These are phyloP conservation scores for Rhodotorula glutinis DNA, from an alignment of 1,284 basidiomycete genomes.

Conservation along the genomic window DNA sequence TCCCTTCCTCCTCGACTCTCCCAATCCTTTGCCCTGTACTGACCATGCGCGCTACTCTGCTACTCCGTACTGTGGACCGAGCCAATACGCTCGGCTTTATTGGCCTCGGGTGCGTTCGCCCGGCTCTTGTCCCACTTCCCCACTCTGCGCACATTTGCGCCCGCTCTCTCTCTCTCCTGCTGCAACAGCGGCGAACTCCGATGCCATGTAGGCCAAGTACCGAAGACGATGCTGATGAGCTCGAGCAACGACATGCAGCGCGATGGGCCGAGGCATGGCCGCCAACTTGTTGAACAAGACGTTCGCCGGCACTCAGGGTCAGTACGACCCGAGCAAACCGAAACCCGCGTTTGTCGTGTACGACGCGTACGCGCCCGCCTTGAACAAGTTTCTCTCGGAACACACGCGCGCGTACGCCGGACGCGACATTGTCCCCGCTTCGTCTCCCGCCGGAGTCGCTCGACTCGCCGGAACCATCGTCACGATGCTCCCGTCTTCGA, in stretches of 20 bases:
- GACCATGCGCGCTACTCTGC: conserved; percentile 24
- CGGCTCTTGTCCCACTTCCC: background rate
- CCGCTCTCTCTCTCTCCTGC: background rate
- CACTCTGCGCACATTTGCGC: background rate
- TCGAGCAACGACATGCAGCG: background rate
- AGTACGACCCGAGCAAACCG: conserved; percentile 12
- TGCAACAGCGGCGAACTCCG: no score
- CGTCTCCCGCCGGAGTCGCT: conserved; percentile 50
- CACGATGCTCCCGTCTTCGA: conserved; percentile 54
- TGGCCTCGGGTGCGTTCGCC: conserved; percentile 60
- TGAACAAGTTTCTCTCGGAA: conserved; percentile 58
- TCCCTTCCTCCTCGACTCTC: no score
- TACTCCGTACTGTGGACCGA: conserved; percentile 45
- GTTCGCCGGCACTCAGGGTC: conserved; percentile 29
- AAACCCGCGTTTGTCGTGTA: conserved; percentile 63
- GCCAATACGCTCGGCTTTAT: conserved; percentile 66
- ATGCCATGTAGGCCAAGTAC: no score
- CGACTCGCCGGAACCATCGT: conserved; percentile 50
- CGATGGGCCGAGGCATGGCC: conserved; percentile 80
- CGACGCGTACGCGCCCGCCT: conserved; percentile 64
- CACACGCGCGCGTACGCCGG: conserved; percentile 41
- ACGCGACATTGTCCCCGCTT: conserved; percentile 44
- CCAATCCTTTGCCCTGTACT: background rate
- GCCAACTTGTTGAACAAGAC: conserved; percentile 58
- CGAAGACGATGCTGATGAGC: background rate